A percentile compares a stretch with the other conserved stretches of the same genome.
Evolutionary conservation across 2,329 filamentous ascomycete genomes (phyloP).

Genomic region (Cladosporium colombiae): DNA sequence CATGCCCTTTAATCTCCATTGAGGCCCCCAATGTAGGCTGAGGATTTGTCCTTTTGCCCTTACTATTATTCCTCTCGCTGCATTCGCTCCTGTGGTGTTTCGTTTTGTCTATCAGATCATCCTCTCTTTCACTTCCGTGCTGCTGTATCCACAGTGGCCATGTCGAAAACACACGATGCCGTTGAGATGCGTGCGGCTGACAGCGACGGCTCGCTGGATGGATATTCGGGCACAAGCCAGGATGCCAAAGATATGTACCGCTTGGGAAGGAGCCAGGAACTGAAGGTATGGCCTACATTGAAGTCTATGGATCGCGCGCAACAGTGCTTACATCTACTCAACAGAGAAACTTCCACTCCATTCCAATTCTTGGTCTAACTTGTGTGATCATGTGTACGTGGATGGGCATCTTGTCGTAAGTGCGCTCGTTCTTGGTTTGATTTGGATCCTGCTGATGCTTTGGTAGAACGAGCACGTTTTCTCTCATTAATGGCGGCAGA

Average conservation of each 20-base stretch:
- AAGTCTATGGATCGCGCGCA: background rate
- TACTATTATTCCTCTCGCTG: background rate
- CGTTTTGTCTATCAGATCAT: background rate
- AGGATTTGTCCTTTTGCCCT: background rate
- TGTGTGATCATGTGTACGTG: slow-evolving; percentile 23
- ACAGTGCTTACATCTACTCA: background rate
- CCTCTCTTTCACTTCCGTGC: background rate
- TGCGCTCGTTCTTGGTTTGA: no score
- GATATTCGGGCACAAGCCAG: background rate
- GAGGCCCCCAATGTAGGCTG: background rate
- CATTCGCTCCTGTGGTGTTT: background rate
- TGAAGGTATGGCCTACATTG: slow-evolving; percentile 12
- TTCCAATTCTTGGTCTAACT: slow-evolving; percentile 22
- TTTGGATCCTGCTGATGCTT: background rate
- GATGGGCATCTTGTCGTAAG: slow-evolving; percentile 17
- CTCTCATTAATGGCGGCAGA: slow-evolving; percentile 37
- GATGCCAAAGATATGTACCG: slow-evolving; percentile 31
- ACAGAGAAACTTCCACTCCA: slow-evolving; percentile 21
- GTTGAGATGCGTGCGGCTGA: background rate
- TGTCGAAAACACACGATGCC: slow-evolving; percentile 4
- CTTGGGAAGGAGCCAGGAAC: slow-evolving; percentile 32
- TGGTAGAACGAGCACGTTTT: slow-evolving; percentile 12
- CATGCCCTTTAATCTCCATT: background rate
- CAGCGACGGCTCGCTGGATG: slow-evolving; percentile 8
- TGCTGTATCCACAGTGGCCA: background rate